Evolutionary conservation across 2,329 filamentous ascomycete genomes (phyloP).

Genomic region (Sporothrix globosa): DNA sequence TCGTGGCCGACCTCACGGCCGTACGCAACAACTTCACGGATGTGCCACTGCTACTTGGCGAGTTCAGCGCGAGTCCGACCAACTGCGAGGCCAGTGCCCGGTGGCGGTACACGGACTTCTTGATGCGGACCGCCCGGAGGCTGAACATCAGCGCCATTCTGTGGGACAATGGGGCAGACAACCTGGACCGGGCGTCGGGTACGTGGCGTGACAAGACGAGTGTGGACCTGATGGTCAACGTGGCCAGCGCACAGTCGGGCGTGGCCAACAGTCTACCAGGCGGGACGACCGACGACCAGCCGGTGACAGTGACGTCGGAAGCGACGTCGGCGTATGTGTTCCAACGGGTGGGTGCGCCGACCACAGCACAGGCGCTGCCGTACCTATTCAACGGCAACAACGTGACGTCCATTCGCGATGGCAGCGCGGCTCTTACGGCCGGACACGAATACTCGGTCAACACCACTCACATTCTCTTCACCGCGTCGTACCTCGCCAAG

Average conservation of each 20-base stretch:
- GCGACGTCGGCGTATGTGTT: constrained; percentile 61
- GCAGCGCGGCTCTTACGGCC: not conserved
- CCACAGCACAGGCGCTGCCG: constrained; percentile 50
- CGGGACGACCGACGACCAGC: too few relatives aligned
- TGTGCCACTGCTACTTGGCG: constrained; percentile 60
- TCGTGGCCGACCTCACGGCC: constrained; percentile 54
- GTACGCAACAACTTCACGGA: constrained; percentile 59
- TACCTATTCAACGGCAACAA: constrained; percentile 61
- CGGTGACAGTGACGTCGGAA: too few relatives aligned
- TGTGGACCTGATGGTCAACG: constrained; percentile 50
- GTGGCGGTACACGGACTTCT: constrained; percentile 61
- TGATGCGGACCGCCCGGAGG: constrained; percentile 53
- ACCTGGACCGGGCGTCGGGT: constrained; percentile 54
- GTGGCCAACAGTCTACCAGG: constrained; percentile 54
- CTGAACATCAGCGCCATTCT: constrained; percentile 57
- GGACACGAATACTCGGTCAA: constrained; percentile 52
- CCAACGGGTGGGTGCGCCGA: constrained; percentile 52
- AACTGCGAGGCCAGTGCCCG: constrained; percentile 59
- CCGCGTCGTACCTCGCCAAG: constrained; percentile 50
- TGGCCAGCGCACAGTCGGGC: constrained; percentile 46
- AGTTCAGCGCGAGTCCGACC: constrained; percentile 57
- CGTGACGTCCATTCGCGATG: constrained; percentile 46
- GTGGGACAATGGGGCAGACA: constrained; percentile 64
- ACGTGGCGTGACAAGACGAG: constrained; percentile 56
- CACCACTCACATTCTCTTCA: constrained; percentile 52